These are phyloP conservation scores for Diplodia mutila DNA, from an alignment of 2,329 filamentous ascomycete species.

Conservation along the genomic window DNA sequence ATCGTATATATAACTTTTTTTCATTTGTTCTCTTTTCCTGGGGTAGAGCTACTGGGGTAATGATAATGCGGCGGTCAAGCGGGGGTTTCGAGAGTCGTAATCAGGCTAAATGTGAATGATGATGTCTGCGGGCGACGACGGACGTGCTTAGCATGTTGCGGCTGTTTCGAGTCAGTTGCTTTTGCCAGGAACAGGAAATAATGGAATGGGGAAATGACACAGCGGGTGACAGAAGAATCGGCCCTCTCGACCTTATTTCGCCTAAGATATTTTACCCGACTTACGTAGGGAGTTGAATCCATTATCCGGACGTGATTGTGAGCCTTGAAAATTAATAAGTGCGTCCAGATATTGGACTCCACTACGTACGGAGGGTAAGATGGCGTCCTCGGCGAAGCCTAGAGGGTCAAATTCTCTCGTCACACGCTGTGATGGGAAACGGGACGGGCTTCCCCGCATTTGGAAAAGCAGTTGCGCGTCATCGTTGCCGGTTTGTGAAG, in stretches of 20 bases:
- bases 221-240: no score
- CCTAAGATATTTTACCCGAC: no score
- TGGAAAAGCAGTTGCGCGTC: not conserved
- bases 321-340: no score
- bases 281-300: no score
- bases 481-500: not conserved
- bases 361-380: no score
- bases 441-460: conserved; percentile 5
- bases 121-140: no score
- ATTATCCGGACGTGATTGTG: no score
- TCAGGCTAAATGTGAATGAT: conserved; percentile 6
- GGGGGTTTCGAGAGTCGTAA: not conserved
- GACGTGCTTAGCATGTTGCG: not conserved
- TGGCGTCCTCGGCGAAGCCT: no score
- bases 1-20: not conserved
- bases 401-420: no score
- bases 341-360: no score
- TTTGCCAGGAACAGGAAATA: conserved; percentile 15
- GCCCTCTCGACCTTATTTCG: no score
- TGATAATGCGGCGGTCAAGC: conserved; percentile 13
- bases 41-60: not conserved
- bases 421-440: no score
- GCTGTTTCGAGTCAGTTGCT: conserved; percentile 10
- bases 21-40: not conserved
- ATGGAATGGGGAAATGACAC: not conserved